phyloP scores from a whole-genome alignment of 2,329 filamentous ascomycete species.

The Fusarium sp. region DNA sequence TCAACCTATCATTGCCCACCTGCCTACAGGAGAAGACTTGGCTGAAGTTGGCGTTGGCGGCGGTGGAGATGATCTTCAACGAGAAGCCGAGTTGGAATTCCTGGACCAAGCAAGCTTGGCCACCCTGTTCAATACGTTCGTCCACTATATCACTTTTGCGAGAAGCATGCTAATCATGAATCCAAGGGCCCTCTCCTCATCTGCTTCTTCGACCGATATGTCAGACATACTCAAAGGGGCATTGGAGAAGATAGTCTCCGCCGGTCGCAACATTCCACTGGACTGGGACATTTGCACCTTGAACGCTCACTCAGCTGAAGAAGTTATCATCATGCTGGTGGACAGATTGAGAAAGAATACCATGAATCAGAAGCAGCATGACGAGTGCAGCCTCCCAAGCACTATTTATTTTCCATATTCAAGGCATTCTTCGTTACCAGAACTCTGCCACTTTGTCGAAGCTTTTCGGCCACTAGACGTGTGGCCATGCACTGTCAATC shows the following conservation, averaged over 20 bases:
- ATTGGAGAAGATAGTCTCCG: constrained; percentile 29
- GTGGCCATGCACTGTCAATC: constrained; percentile 82
- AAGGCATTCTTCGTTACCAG: constrained; percentile 86
- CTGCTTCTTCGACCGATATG: constrained; percentile 10
- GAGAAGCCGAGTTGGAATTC: constrained; percentile 73
- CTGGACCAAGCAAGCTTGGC: constrained; percentile 65
- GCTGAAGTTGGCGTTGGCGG: constrained; percentile 82
- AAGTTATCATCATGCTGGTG: constrained; percentile 16
- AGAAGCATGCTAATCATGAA: background rate
- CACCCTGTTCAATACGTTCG: constrained; percentile 57
- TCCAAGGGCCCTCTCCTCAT: constrained; percentile 34
- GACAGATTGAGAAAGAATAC: constrained; percentile 16
- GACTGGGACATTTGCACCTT: constrained; percentile 38
- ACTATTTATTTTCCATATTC: constrained; percentile 82
- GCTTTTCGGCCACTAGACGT: constrained; percentile 80
- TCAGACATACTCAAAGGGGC: constrained; percentile 19
- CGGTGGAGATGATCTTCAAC: constrained; percentile 79
- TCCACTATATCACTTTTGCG: background rate
- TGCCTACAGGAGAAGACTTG: constrained; percentile 70
- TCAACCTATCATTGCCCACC: constrained; percentile 78
- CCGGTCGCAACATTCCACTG: constrained; percentile 45
- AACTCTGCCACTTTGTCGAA: constrained; percentile 77
- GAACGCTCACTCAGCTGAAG: constrained; percentile 25
- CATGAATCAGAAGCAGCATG: background rate
- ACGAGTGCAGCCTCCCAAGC: constrained; percentile 50